Evolutionary conservation across 768 basidiomycete genomes (phyloP).

Genomic region (Suillus lakei): DNA sequence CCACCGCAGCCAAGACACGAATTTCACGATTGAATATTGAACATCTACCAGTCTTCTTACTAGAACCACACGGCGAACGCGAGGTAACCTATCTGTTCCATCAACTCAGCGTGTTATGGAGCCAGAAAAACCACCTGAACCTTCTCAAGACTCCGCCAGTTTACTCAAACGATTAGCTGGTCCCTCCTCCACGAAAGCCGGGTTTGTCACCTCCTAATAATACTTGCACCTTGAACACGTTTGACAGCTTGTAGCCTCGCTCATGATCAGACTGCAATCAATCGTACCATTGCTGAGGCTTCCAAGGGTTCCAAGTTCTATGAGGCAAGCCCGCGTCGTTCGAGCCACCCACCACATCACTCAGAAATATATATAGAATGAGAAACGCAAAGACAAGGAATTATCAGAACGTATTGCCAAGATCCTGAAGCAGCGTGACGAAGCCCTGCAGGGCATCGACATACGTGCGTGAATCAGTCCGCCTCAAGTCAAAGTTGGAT

Average conservation of each 20-base stretch:
- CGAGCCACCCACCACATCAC: slow-evolving; percentile 3
- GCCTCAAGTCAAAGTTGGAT: slow-evolving; percentile 10
- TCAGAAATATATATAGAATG: slow-evolving; percentile 57
- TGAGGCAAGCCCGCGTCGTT: slow-evolving; percentile 53
- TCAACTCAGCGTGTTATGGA: slow-evolving; percentile 8
- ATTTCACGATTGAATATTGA: not conserved
- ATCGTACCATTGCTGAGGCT: slow-evolving; percentile 86
- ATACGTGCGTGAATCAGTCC: slow-evolving; percentile 48
- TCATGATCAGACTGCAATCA: slow-evolving; percentile 83
- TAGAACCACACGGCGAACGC: not conserved
- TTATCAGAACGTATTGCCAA: slow-evolving; percentile 76
- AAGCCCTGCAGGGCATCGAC: slow-evolving; percentile 58
- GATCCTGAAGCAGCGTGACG: slow-evolving; percentile 69
- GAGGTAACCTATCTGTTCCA: not conserved
- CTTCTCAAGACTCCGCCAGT: slow-evolving; percentile 69
- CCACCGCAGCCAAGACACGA: not conserved
- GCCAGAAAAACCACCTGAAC: slow-evolving; percentile 28
- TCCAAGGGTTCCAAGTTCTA: slow-evolving; percentile 95
- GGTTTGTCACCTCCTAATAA: slow-evolving; percentile 49
- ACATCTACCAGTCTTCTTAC: not conserved
- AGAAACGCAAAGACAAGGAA: slow-evolving; percentile 88
- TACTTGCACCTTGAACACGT: not conserved
- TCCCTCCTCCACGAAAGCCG: slow-evolving; percentile 88
- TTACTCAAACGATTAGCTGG: slow-evolving; percentile 84
- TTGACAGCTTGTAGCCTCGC: slow-evolving; percentile 53